phyloP scores from a whole-genome alignment of 495 filamentous ascomycete species.

The Talaromyces wortmannii region DNA sequence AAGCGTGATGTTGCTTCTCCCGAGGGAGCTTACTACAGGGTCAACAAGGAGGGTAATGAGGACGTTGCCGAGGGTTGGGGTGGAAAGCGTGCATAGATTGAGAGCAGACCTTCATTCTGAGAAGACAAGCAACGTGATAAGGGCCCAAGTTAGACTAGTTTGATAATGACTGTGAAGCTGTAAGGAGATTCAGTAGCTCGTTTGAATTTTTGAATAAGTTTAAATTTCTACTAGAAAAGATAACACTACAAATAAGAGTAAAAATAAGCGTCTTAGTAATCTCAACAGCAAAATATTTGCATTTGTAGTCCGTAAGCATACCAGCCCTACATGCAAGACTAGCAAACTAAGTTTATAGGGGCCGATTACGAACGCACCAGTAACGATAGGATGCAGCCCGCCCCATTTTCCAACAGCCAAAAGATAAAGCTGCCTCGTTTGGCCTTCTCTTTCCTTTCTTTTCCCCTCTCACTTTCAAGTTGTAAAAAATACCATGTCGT shows the following conservation, averaged over 20 bases:
- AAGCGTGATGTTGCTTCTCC: neutral
- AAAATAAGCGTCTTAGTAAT: too few relatives aligned
- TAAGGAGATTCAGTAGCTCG: too few relatives aligned
- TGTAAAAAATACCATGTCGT: neutral
- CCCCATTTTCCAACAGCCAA: neutral
- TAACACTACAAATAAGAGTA: too few relatives aligned
- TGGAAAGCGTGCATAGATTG: neutral
- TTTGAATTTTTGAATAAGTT: too few relatives aligned
- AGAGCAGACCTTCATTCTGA: neutral
- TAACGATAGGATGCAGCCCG: neutral
- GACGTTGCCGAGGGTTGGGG: neutral
- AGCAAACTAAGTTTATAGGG: neutral
- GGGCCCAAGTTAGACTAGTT: too few relatives aligned
- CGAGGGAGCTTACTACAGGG: neutral
- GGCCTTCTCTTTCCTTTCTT: neutral
- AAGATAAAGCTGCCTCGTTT: neutral
- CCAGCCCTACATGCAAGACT: too few relatives aligned
- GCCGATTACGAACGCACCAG: neutral
- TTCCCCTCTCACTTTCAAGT: neutral
- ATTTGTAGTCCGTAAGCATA: too few relatives aligned
- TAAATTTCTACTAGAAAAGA: too few relatives aligned
- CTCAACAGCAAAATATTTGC: too few relatives aligned
- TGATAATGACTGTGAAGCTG: too few relatives aligned
- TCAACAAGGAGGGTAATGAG: neutral
- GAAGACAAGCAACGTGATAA: too few relatives aligned